Evolutionary conservation across 202 grass and related monocot genomes (phyloP).

Genomic region (Musa balbisiana): DNA sequence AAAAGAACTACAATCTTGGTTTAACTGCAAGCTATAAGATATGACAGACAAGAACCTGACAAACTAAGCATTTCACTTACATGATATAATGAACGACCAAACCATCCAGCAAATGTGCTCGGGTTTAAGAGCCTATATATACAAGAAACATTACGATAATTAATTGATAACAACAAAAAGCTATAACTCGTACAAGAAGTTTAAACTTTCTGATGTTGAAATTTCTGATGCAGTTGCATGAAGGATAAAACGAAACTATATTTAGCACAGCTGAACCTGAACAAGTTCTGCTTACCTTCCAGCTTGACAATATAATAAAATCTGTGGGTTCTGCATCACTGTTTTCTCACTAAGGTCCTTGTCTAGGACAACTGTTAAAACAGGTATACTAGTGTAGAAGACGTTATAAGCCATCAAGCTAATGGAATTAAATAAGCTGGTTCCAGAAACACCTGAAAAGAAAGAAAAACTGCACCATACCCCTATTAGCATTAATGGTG

Average conservation of each 20-base stretch:
- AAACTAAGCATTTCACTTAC: conserved; percentile 42
- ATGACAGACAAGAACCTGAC: neutral
- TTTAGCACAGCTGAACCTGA: neutral
- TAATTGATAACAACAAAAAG: neutral
- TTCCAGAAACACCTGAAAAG: conserved; percentile 68
- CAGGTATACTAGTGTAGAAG: conserved; percentile 83
- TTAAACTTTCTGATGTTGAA: neutral
- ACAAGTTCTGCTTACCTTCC: conserved; percentile 50
- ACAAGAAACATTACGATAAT: conserved; percentile 17
- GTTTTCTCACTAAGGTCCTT: conserved; percentile 75
- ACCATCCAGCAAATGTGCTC: conserved; percentile 89
- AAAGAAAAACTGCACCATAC: conserved; percentile 52
- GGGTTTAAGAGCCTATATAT: conserved; percentile 55
- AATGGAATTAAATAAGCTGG: conserved; percentile 81
- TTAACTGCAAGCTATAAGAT: no score
- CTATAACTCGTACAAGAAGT: neutral
- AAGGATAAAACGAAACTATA: neutral
- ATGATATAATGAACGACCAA: conserved; percentile 76
- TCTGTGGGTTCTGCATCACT: conserved; percentile 61
- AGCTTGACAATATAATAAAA: conserved; percentile 77
- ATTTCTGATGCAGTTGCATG: neutral
- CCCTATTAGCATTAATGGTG: neutral
- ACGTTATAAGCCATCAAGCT: conserved; percentile 98
- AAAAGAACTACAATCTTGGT: no score
- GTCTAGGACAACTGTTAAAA: conserved; percentile 71